These are phyloP conservation scores for Tephrocybe rancida DNA, from an alignment of 768 basidiomycete genomes.

Conservation along the genomic window DNA sequence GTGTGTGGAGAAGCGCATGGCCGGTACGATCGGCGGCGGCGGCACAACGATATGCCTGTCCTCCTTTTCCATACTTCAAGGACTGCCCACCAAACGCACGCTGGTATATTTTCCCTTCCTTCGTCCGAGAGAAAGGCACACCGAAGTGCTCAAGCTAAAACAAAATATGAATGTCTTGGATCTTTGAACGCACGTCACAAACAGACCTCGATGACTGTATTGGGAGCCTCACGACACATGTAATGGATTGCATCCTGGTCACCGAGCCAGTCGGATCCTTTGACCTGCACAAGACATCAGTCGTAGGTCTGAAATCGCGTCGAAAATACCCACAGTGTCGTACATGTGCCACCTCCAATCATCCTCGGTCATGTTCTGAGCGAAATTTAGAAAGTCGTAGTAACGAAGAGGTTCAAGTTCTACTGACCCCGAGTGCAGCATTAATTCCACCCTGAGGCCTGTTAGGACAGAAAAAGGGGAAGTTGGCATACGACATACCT, in stretches of 20 bases:
- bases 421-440: slow-evolving; percentile 87
- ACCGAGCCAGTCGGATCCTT: slow-evolving; percentile 99
- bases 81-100: slow-evolving; percentile 99
- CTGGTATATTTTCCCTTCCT: slow-evolving; percentile 99
- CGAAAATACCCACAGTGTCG: slow-evolving; percentile 67
- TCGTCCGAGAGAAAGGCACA: slow-evolving; percentile 97
- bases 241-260: slow-evolving; percentile 99
- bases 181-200: neutral
- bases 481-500: slow-evolving; percentile 48
- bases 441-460: slow-evolving; percentile 90
- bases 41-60: slow-evolving; percentile 98
- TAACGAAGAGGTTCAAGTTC: slow-evolving; percentile 7
- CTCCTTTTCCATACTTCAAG: slow-evolving; percentile 95
- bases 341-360: slow-evolving; percentile 99
- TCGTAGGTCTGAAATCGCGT: neutral
- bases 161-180: slow-evolving; percentile 1
- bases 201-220: slow-evolving; percentile 86
- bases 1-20: slow-evolving; percentile 96
- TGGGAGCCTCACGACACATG: slow-evolving; percentile 97
- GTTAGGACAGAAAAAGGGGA: slow-evolving; percentile 10
- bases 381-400: slow-evolving; percentile 6
- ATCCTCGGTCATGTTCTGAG: slow-evolving; percentile 97
- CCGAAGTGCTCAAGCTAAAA: slow-evolving; percentile 95
- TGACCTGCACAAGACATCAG: slow-evolving; percentile 59
- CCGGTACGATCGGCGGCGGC: slow-evolving; percentile 99